Evolutionary conservation across 1,139 yeast genomes (phyloP).

Genomic region (Suhomyces kunorum): DNA sequence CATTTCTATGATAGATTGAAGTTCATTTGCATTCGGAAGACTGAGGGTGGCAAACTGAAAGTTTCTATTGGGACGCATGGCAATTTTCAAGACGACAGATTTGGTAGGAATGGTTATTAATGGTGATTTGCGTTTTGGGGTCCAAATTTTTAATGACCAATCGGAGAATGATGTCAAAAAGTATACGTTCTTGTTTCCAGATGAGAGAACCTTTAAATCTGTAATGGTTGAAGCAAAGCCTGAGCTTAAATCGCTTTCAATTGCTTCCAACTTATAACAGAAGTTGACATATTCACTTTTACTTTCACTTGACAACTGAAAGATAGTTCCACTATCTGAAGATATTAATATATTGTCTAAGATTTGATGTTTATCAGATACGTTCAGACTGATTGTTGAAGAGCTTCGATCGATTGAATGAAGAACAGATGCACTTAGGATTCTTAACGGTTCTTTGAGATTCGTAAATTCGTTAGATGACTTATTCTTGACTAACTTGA

Average conservation of each 20-base stretch:
- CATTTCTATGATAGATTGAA: conserved; percentile 42
- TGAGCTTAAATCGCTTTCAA: conserved; percentile 12
- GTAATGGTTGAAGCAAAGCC: conserved; percentile 7
- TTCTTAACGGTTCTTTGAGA: conserved; percentile 13
- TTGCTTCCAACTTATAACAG: conserved; percentile 13
- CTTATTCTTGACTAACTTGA: conserved; percentile 16
- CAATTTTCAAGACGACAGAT: conserved; percentile 44
- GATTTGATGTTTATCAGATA: conserved; percentile 18
- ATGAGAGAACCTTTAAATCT: conserved; percentile 10
- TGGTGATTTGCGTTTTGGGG: conserved; percentile 16
- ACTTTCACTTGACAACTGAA: conserved; percentile 33
- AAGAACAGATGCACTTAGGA: conserved; percentile 9
- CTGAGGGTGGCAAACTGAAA: conserved; percentile 54
- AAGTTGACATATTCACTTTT: conserved; percentile 33
- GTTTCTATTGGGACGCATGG: conserved; percentile 42
- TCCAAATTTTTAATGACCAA: conserved; percentile 36
- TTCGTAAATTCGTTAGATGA: conserved; percentile 16
- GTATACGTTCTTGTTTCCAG: conserved; percentile 9
- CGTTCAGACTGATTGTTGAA: conserved; percentile 5
- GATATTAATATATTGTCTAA: conserved; percentile 43
- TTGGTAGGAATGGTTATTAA: conserved; percentile 33
- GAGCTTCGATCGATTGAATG: not conserved
- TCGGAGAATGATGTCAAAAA: conserved; percentile 31
- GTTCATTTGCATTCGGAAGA: conserved; percentile 24
- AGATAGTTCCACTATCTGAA: conserved; percentile 50